These are phyloP conservation scores for Dendrobium chrysotoxum DNA, from an alignment of 106 monocot species.

Conservation along the genomic window DNA sequence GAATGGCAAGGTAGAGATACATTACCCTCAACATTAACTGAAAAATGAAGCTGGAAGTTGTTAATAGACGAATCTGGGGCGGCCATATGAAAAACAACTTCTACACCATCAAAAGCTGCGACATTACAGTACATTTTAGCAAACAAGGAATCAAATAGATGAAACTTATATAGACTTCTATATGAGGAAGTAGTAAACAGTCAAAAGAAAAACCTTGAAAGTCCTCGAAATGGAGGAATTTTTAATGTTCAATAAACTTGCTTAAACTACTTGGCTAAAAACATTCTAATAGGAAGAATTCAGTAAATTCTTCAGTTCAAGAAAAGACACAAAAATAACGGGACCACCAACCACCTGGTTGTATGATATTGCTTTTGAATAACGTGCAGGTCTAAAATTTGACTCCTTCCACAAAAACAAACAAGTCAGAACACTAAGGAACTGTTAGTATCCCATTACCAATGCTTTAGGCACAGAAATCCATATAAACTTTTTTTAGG, in stretches of 20 bases:
- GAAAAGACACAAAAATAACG: no score
- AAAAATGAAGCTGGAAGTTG: conserved; percentile 88
- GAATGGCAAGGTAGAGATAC: neutral
- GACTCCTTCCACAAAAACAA: neutral
- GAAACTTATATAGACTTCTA: neutral
- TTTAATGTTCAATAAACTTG: neutral
- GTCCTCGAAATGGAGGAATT: neutral
- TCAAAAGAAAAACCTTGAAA: neutral
- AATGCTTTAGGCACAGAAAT: neutral
- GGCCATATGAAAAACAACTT: conserved; percentile 97
- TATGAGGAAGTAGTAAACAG: neutral
- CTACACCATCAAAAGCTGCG: conserved; percentile 65
- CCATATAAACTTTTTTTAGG: neutral
- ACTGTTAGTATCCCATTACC: neutral
- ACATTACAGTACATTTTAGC: neutral
- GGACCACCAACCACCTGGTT: neutral
- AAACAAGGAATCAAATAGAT: neutral
- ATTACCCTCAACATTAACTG: conserved; percentile 92
- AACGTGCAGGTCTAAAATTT: neutral
- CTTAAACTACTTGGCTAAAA: neutral
- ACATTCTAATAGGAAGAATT: neutral
- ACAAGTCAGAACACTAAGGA: neutral
- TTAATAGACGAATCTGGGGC: conserved; percentile 98
- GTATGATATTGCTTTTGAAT: neutral
- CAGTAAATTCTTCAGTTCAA: neutral